Conservation (phyloP, 2,329 filamentous ascomycete species). For the Arthrobotrys sinensis region DNA sequence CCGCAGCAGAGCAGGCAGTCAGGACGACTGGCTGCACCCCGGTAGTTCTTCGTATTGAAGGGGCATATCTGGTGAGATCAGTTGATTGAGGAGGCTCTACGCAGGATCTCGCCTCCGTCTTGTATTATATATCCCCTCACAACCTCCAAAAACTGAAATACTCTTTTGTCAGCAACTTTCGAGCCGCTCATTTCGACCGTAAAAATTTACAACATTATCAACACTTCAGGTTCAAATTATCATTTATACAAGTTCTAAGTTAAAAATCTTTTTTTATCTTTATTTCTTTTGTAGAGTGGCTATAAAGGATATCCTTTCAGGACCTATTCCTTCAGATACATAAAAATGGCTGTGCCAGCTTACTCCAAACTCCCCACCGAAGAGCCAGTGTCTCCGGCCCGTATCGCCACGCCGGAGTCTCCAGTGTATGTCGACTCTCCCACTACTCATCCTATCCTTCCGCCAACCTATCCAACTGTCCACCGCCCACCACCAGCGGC, state of each 20-base stretch:
- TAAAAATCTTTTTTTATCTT: constrained; percentile 4
- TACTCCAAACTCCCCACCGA: constrained; percentile 19
- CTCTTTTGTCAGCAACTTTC: constrained; percentile 36
- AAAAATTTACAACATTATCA: constrained; percentile 53
- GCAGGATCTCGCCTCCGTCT: neutral
- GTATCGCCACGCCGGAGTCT: constrained; percentile 6
- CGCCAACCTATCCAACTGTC: constrained; percentile 15
- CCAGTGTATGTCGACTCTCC: constrained; percentile 8
- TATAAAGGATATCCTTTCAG: constrained; percentile 2
- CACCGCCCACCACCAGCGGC: constrained; percentile 33
- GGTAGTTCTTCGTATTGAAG: constrained; percentile 8
- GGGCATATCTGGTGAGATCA: constrained; percentile 1
- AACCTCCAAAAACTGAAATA: neutral
- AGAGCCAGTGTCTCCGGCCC: constrained; percentile 14
- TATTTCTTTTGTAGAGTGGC: constrained; percentile 20
- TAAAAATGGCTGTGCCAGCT: constrained; percentile 30
- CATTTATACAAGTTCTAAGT: neutral
- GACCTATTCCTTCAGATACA: constrained; percentile 26
- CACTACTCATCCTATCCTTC: neutral
- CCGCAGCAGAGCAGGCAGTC: constrained; percentile 6
- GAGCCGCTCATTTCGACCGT: constrained; percentile 35
- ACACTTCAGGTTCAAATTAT: constrained; percentile 37
- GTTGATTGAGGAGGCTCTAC: constrained; percentile 6
- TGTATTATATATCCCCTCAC: constrained; percentile 21
- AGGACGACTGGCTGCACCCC: constrained; percentile 2